Evolutionary conservation across 805 yeast species (phyloP).

Genomic region (Nakazawaea molendinolei): DNA sequence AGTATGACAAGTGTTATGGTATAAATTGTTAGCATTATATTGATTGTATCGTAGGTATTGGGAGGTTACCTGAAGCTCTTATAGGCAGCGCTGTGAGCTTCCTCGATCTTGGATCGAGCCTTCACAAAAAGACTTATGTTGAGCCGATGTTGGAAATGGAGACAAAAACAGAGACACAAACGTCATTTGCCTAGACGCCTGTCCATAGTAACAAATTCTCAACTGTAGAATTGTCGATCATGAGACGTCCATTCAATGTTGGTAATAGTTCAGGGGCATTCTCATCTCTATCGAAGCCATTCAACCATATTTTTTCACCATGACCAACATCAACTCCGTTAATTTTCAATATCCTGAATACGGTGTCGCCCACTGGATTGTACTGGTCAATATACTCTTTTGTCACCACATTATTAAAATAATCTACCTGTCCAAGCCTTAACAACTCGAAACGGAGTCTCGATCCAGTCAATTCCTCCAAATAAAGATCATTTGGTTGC

Average conservation of each 20-base stretch:
- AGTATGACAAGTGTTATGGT: too few species aligned
- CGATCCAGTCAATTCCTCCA: slow-evolving; percentile 34
- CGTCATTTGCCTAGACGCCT: not conserved
- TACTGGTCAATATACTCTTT: not conserved
- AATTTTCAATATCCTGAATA: slow-evolving; percentile 19
- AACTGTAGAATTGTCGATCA: slow-evolving; percentile 16
- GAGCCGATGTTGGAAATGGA: too few species aligned
- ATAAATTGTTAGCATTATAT: too few species aligned
- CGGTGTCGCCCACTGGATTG: not conserved
- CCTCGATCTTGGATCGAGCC: too few species aligned
- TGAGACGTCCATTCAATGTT: slow-evolving; percentile 15
- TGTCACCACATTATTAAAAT: slow-evolving; percentile 1
- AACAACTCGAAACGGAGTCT: slow-evolving; percentile 42
- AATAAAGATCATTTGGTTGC: slow-evolving; percentile 27
- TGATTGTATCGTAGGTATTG: too few species aligned
- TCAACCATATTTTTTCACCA: slow-evolving; percentile 20
- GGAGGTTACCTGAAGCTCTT: too few species aligned
- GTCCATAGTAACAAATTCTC: slow-evolving; percentile 18
- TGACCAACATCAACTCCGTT: slow-evolving; percentile 17
- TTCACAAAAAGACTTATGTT: too few species aligned
- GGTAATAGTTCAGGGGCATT: slow-evolving; percentile 3
- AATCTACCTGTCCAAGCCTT: slow-evolving; percentile 32
- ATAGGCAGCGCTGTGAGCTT: too few species aligned
- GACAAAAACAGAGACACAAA: too few species aligned
- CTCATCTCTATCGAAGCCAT: slow-evolving; percentile 12